phyloP scores from a whole-genome alignment of 2,329 filamentous ascomycete genomes.

The Aureobasidium sp. region DNA sequence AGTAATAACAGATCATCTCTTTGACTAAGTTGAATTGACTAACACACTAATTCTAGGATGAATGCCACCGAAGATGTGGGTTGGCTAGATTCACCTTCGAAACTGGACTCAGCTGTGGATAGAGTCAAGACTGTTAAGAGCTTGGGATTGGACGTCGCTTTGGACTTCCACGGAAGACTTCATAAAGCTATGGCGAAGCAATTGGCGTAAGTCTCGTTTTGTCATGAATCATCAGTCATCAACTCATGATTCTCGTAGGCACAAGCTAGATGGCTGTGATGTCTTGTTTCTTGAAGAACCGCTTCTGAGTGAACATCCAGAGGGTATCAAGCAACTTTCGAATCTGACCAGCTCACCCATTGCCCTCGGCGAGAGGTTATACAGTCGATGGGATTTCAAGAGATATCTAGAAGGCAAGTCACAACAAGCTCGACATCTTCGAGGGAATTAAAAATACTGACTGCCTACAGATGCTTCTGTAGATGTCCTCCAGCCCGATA shows the following conservation, averaged over 20 bases:
- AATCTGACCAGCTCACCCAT: slow-evolving; percentile 52
- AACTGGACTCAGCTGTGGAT: slow-evolving; percentile 53
- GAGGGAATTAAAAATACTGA: not conserved
- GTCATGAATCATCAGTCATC: not conserved
- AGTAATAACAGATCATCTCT: slow-evolving; percentile 23
- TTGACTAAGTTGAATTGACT: no score
- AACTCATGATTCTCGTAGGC: not conserved
- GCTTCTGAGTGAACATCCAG: slow-evolving; percentile 58
- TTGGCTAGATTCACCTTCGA: slow-evolving; percentile 63
- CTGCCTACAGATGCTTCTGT: slow-evolving; percentile 46
- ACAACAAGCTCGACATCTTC: not conserved
- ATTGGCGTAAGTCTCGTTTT: slow-evolving; percentile 43
- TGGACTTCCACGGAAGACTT: slow-evolving; percentile 69
- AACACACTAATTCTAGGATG: slow-evolving; percentile 37
- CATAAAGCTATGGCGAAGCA: slow-evolving; percentile 74
- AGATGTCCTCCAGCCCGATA: slow-evolving; percentile 64
- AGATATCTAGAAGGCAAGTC: slow-evolving; percentile 51
- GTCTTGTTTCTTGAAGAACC: slow-evolving; percentile 69
- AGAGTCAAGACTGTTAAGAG: slow-evolving; percentile 59
- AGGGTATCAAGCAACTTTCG: slow-evolving; percentile 53
- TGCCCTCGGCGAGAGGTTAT: slow-evolving; percentile 61
- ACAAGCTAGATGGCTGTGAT: slow-evolving; percentile 49
- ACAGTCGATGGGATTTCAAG: slow-evolving; percentile 63
- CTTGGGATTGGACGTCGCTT: slow-evolving; percentile 59
- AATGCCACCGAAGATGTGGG: slow-evolving; percentile 66